Base-by-base conservation (phyloP, 495 filamentous ascomycete genomes). In the Hypoxylon fragiforme region DNA sequence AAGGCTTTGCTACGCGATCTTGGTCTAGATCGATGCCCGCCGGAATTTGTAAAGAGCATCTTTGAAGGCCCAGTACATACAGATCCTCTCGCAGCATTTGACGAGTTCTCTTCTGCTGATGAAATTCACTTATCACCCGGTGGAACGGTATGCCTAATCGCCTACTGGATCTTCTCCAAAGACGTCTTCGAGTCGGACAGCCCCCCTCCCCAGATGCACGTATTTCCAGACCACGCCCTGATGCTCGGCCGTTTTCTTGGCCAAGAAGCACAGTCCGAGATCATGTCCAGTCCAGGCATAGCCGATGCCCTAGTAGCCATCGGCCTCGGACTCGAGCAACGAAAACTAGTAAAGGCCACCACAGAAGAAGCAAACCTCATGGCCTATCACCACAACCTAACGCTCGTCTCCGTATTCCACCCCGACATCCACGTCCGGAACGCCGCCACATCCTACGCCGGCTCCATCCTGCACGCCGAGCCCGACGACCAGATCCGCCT, bases 1-100 rank as follows among this genome's bases (percentile, higher is more conserved):
- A 44, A 89, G 85, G 85, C 88, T 32, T 73, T 95, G 15, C 83
- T 87, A 14, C 79, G 81, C 40, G 90, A 95, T 65, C 76, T 90
- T 18, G 83, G 81, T 2, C 32, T 82, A 24, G 51, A 61, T 2
- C 68, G 72, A 24, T 69, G 59, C 42, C 51, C 58, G 22, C 49
- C 49, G 11, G 12, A 53, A 7, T 70, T 75, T 36, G 51, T 74
- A 12, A 53, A 62, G 30, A 54, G 66, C 16, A 31, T 72, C n/a
- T 59, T 52, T 26, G 49, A 67, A 11, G 70, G 66, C 1, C 62
- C 66, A 2, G 47, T 66, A 24, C 44, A 66, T 36, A 67, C 54
- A 13, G 57, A 71, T 34, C 70, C 73, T 0, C 58, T 80, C 2
- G 64, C 69, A 3, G 63, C 69, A 14, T 57, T 71, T 3, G 73